These are phyloP conservation scores for Colletotrichum sidae DNA, from an alignment of 2,329 filamentous ascomycete species.

Conservation along the genomic window DNA sequence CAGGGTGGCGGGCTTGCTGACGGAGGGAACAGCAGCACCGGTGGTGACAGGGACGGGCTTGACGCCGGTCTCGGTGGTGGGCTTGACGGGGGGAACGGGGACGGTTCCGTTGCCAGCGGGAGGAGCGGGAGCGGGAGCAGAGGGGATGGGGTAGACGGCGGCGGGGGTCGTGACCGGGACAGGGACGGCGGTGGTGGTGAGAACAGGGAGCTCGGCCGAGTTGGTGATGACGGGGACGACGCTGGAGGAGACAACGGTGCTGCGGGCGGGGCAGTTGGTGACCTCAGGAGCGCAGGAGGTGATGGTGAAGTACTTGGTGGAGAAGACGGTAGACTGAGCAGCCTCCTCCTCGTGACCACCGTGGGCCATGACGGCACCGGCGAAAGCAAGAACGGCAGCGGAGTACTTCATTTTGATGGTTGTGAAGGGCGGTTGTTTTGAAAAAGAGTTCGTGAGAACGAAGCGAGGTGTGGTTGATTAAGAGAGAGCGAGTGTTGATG, in stretches of 20 bases:
- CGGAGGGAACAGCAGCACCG: constrained; percentile 36
- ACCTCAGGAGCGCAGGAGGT: constrained; percentile 64
- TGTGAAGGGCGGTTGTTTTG: constrained; percentile 39
- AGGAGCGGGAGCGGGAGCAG: constrained; percentile 39
- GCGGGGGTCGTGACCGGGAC: constrained; percentile 36
- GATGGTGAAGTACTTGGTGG: constrained; percentile 66
- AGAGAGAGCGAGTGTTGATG: constrained; percentile 47
- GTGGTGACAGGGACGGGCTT: constrained; percentile 40
- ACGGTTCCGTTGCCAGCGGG: constrained; percentile 42
- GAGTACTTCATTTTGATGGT: constrained; percentile 73
- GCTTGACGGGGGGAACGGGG: constrained; percentile 27
- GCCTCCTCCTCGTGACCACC: constrained; percentile 10
- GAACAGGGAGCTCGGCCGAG: constrained; percentile 55
- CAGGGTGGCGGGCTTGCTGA: constrained; percentile 38
- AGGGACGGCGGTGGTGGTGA: constrained; percentile 59
- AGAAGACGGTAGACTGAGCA: constrained; percentile 61
- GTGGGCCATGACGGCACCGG: constrained; percentile 55
- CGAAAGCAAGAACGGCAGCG: constrained; percentile 60
- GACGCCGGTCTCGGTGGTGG: constrained; percentile 34
- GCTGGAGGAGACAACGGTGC: constrained; percentile 53
- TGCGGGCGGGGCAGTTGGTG: constrained; percentile 59
- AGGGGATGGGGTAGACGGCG: constrained; percentile 38
- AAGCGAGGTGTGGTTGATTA: constrained; percentile 43
- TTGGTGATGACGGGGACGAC: constrained; percentile 52
- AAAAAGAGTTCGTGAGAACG: constrained; percentile 45